Evolutionary conservation across 495 filamentous ascomycete genomes (phyloP).

Genomic region (Penicillium daleae): DNA sequence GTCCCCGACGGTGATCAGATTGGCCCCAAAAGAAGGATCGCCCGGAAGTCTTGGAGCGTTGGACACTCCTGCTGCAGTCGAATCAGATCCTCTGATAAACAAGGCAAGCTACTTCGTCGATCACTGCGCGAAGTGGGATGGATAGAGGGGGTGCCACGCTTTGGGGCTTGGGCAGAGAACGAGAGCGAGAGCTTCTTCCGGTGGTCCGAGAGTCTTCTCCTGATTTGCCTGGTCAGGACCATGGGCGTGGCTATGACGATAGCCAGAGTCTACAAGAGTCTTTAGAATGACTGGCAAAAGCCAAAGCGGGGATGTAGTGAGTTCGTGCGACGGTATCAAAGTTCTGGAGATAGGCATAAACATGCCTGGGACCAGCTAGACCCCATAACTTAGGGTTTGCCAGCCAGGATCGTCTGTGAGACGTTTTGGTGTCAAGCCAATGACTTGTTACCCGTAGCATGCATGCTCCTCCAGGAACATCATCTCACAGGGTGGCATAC

Average conservation of each 20-base stretch:
- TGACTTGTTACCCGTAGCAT: not conserved
- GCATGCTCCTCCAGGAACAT: not conserved
- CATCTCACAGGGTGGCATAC: not conserved
- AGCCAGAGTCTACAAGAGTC: not conserved
- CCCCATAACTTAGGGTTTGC: conserved; percentile 24
- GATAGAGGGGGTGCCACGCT: not conserved
- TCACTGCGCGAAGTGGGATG: conserved; percentile 6
- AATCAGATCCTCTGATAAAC: conserved; percentile 12
- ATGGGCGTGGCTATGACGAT: not conserved
- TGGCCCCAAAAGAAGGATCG: not conserved
- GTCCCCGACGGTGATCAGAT: not conserved
- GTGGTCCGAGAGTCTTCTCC: not conserved
- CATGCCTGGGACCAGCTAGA: conserved; percentile 8
- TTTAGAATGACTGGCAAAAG: not conserved
- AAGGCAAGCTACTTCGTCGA: not conserved
- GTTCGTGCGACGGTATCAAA: conserved; percentile 12
- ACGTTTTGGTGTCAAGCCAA: conserved; percentile 22
- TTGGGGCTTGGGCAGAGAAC: not conserved
- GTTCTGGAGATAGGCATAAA: conserved; percentile 2
- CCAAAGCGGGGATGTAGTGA: not conserved
- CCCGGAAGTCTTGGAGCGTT: conserved; percentile 1
- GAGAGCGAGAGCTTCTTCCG: not conserved
- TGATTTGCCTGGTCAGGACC: not conserved
- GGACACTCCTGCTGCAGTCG: conserved; percentile 3
- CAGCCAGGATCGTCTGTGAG: conserved; percentile 10